These are phyloP conservation scores for Penicillium oxalicum DNA, from an alignment of 2,329 filamentous ascomycete genomes.

Conservation along the genomic window DNA sequence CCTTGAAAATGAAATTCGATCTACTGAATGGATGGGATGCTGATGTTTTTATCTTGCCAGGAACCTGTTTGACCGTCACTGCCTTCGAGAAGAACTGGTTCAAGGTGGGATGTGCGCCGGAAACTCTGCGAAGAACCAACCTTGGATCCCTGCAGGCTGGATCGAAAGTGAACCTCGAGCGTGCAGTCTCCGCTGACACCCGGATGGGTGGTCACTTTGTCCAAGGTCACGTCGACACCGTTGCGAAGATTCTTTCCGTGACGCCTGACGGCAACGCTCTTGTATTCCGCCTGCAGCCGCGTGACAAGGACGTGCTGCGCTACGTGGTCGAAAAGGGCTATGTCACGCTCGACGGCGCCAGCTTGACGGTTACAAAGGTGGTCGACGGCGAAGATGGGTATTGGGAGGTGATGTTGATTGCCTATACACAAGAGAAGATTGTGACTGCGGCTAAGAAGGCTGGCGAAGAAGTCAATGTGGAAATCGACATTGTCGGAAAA, in stretches of 20 bases:
- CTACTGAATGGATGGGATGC: neutral
- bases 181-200: conserved; percentile 81
- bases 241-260: conserved; percentile 66
- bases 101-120: conserved; percentile 89
- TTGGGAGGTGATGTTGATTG: conserved; percentile 94
- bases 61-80: conserved; percentile 89
- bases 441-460: conserved; percentile 71
- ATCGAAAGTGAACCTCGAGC: conserved; percentile 82
- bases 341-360: conserved; percentile 88
- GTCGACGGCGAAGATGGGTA: conserved; percentile 73
- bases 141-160: conserved; percentile 65
- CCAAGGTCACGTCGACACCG: conserved; percentile 93
- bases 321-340: conserved; percentile 97
- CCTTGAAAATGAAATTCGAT: neutral
- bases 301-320: conserved; percentile 61
- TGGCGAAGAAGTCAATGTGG: conserved; percentile 81
- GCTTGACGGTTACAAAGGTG: conserved; percentile 83
- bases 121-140: conserved; percentile 93
- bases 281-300: conserved; percentile 75
- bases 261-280: conserved; percentile 83
- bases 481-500: conserved; percentile 78
- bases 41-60: conserved; percentile 24
- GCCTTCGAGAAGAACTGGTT: conserved; percentile 60
- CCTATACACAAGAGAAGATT: conserved; percentile 91
- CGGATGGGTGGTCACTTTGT: conserved; percentile 98